phyloP scores from a whole-genome alignment of 371 early-diverging fungal species.

The Paramicrosporidium saccamoebae region DNA sequence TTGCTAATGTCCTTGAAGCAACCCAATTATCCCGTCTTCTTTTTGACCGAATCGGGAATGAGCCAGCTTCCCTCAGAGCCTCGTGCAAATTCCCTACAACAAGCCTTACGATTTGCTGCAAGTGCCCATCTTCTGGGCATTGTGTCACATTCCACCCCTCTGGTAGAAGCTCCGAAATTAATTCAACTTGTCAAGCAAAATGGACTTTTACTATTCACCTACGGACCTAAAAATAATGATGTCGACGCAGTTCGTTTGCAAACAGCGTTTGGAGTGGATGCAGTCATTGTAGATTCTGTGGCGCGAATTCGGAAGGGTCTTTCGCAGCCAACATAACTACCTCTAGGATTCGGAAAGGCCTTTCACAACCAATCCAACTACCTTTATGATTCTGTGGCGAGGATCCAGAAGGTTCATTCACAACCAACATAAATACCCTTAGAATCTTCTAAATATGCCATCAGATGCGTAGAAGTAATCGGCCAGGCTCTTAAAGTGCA shows the following conservation, averaged over 20 bases:
- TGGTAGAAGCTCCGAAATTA: slow-evolving; percentile 39
- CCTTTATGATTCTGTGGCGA: background rate
- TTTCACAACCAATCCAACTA: background rate
- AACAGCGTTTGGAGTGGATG: slow-evolving; percentile 33
- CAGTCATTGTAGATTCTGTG: slow-evolving; percentile 13
- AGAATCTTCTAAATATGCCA: too few relatives aligned
- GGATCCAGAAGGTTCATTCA: background rate
- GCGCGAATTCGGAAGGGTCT: slow-evolving; percentile 3
- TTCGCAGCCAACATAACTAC: too few relatives aligned
- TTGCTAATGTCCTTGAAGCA: slow-evolving; percentile 44
- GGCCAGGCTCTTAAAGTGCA: too few relatives aligned
- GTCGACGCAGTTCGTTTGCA: slow-evolving; percentile 30
- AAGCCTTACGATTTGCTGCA: slow-evolving; percentile 47
- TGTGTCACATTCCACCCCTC: slow-evolving; percentile 35
- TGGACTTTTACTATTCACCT: slow-evolving; percentile 43
- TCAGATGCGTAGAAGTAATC: too few relatives aligned
- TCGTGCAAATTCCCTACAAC: slow-evolving; percentile 44
- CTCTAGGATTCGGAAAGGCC: background rate
- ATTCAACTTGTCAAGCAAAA: slow-evolving; percentile 25
- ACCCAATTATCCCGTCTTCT: slow-evolving; percentile 51
- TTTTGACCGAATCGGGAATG: slow-evolving; percentile 59
- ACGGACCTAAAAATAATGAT: slow-evolving; percentile 47
- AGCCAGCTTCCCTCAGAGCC: slow-evolving; percentile 30
- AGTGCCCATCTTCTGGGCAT: slow-evolving; percentile 37
- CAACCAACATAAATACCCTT: background rate